These are phyloP conservation scores for Ogataea trehalophila DNA, from an alignment of 805 yeast species.

Conservation along the genomic window DNA sequence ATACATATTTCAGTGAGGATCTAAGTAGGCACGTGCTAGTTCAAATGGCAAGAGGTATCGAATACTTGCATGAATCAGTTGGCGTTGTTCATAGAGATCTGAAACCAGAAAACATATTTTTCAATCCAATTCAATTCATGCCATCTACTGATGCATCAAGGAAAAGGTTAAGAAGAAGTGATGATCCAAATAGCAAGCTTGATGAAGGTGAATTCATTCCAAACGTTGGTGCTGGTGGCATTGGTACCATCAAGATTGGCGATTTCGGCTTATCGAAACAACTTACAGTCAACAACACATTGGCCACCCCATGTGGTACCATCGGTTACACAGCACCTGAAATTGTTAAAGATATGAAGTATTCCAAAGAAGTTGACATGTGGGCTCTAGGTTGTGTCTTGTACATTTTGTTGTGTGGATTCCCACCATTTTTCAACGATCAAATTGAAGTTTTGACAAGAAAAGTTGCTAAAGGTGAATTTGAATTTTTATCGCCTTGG, in stretches of 20 bases:
- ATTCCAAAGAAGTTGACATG: slow-evolving; percentile 94
- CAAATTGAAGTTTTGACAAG: slow-evolving; percentile 67
- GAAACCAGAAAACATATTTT: slow-evolving; percentile 75
- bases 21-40: slow-evolving; percentile 65
- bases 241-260: slow-evolving; percentile 85
- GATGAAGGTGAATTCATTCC: slow-evolving; percentile 86
- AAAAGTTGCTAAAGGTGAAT: slow-evolving; percentile 77
- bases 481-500: slow-evolving; percentile 75
- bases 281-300: slow-evolving; percentile 73
- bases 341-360: slow-evolving; percentile 88
- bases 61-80: slow-evolving; percentile 64
- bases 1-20: slow-evolving; percentile 71
- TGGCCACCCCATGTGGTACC: slow-evolving; percentile 96
- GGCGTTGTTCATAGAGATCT: slow-evolving; percentile 83
- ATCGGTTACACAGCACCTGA: slow-evolving; percentile 99
- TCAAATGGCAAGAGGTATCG: slow-evolving; percentile 66
- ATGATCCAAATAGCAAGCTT: slow-evolving; percentile 61
- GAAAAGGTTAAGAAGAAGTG: slow-evolving; percentile 44
- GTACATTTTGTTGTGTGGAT: slow-evolving; percentile 91
- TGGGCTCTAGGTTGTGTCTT: slow-evolving; percentile 98
- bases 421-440: slow-evolving; percentile 95
- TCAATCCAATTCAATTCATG: slow-evolving; percentile 50
- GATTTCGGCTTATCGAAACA: slow-evolving; percentile 95
- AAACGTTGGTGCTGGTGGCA: slow-evolving; percentile 87
- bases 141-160: slow-evolving; percentile 30